Percentiles rank a stretch among this genome's conserved stretches.
Evolutionary conservation across 306 rosid genomes (phyloP).

Genomic region (Corylus americana): DNA sequence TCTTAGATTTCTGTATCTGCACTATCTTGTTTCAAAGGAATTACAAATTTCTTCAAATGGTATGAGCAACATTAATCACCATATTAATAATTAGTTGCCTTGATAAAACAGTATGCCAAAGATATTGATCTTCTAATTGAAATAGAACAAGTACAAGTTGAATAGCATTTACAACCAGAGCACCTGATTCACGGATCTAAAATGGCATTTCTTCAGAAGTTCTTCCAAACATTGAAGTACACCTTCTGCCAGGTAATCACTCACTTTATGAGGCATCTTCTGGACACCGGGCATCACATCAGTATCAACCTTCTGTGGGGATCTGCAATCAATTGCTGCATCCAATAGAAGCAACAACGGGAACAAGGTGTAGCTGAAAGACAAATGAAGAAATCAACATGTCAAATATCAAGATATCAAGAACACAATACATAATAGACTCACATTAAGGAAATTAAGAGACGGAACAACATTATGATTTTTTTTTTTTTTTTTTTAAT

Average conservation of each 20-base stretch:
- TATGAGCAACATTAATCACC: not conserved
- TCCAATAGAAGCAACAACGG: conserved; percentile 84
- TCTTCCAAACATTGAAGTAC: conserved; percentile 81
- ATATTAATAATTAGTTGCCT: not conserved
- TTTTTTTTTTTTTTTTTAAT: not conserved
- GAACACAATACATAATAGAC: not conserved
- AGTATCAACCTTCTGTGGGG: conserved; percentile 53
- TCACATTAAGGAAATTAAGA: not conserved
- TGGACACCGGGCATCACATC: conserved; percentile 27
- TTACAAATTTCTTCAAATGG: not conserved
- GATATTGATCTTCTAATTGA: not conserved
- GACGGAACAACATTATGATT: not conserved
- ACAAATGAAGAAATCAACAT: not conserved
- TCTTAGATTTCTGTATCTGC: not conserved
- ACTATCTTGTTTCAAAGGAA: not conserved
- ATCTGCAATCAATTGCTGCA: conserved; percentile 71
- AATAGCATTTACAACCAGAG: conserved; percentile 27
- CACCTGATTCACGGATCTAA: conserved; percentile 90
- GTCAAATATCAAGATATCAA: conserved; percentile 6
- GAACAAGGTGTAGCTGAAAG: conserved; percentile 72
- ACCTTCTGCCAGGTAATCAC: conserved; percentile 85
- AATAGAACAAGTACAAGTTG: conserved; percentile 9
- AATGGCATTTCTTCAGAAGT: conserved; percentile 71
- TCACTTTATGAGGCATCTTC: conserved; percentile 47
- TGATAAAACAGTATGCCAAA: not conserved